Base-by-base conservation (phyloP, 1,139 yeast species). In the Barnettozyma hawaiiensis region DNA sequence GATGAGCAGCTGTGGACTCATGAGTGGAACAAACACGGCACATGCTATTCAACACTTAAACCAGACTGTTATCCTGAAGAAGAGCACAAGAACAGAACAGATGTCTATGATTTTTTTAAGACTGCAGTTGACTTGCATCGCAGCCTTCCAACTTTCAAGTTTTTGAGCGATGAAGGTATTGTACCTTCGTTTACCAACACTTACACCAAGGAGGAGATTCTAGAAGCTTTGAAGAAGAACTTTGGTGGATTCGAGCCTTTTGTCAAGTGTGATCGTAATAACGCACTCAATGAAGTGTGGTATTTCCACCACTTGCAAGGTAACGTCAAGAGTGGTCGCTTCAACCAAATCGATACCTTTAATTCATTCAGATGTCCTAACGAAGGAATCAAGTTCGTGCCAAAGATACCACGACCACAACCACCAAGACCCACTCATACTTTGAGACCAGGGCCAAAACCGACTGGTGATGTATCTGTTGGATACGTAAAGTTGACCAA, bases 21-120 rank as follows among this genome's bases (percentile, higher is more conserved):
- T 62, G 98, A 92, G 64, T 92, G 77, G 71, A 90, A 90, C 67
- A 92, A 92, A 63, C 98, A 92, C 59, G 97, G 92, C 5, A 89
- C 97, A 0, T 92, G 97, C 63, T 79, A 90, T 67, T 75, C 80
- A 31, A 89, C 97, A 0, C 69, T 90, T 40, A 74, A 74, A 42
- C 87, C 95, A 3, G 52, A 61, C 2, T 92, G 97, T 59, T 63
- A 61, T 31, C 61, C 67, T 4, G 55, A 53, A 9, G 47, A 53
- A 2, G 33, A 29, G 21, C 38, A 52, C n/a, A 63, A 59, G 40
- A 61, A 63, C 26, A 59, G 70, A 45, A 73, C 75, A 57, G 79
- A 87, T 52, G 87, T 86, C 11, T 82, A 83, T 48, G 96, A 90
- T 62, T 92, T 81, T 62, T 89, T 73, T 64, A 73, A 74, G 45